Base-by-base conservation (phyloP, 2,329 filamentous ascomycete species). In the Knoxdaviesia capensis region DNA sequence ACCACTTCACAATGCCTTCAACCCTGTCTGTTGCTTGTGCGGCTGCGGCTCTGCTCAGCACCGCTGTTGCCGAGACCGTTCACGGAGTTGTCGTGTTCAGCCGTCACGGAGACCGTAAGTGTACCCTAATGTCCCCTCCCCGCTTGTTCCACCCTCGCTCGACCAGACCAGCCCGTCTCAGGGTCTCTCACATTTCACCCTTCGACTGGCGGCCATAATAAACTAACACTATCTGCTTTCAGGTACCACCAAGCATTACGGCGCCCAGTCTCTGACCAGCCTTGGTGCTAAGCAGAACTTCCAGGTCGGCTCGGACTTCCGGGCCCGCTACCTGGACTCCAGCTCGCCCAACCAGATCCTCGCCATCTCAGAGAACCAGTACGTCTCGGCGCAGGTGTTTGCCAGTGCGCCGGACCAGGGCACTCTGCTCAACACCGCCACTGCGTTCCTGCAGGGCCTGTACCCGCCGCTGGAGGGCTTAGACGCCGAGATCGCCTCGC, bases 241-340 rank as follows among this genome's bases (percentile, higher is more conserved):
- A 59, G 56, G 56, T 4, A 54, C 52, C 31, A 53, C 56, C 10
- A 59, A 59, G 48, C 54, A 55, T 48, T 59, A 58, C 41, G 51
- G 51, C 10, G 48, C 49, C 32, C 54, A 58, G 45, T 41, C 48
- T 7, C 48, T 59, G 40, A 59, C 56, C n/a, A 51, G 48, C 33
- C 53, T 58, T n/a, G 56, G 56, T 5, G 54, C 55, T 29, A 47
- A 53, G 43, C 55, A 59, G 42, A 53, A 53, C 40, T 56, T 52
- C 41, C 45, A 48, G 32, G 50, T 55, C 9, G 56, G 49, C n/a
- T 38, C 39, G 34, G 45, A 47, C 29, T 52, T 49, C 43, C 48
- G 50, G 9, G 35, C 36, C 33, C 50, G 49, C 36, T 52, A 51
- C 44, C 45, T 45, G 11, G 31, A 40, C 5, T 45, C 52, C 10